phyloP scores from a whole-genome alignment of 768 basidiomycete species.

The Phallus indusiatus region DNA sequence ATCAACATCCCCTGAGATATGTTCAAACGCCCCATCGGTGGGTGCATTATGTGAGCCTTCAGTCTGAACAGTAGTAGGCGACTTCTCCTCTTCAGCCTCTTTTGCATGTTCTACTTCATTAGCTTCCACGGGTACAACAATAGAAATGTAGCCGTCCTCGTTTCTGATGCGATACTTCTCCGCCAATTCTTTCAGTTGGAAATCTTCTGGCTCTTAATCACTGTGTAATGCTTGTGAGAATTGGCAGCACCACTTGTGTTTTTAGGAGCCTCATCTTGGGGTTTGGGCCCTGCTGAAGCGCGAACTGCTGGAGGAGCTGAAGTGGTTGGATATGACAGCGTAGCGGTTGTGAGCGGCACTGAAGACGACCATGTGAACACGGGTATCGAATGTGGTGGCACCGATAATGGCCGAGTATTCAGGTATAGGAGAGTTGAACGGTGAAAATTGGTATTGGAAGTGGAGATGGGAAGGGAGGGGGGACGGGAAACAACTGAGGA shows the following conservation, averaged over 20 bases:
- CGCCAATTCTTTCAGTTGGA: constrained; percentile 54
- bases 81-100: neutral
- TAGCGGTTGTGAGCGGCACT: neutral
- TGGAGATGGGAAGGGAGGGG: constrained; percentile 53
- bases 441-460: constrained; percentile 34
- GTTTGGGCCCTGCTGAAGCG: constrained; percentile 14
- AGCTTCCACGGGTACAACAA: constrained; percentile 28
- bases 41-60: neutral
- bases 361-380: constrained; percentile 16
- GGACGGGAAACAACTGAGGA: constrained; percentile 58
- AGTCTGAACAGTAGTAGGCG: neutral
- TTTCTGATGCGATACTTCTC: constrained; percentile 33
- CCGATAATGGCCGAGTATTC: constrained; percentile 19
- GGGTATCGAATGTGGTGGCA: constrained; percentile 23
- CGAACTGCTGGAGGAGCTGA: constrained; percentile 12
- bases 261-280: constrained; percentile 16
- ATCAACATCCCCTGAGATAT: neutral
- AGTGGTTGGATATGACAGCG: constrained; percentile 12
- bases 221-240: constrained; percentile 16
- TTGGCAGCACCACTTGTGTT: constrained; percentile 12
- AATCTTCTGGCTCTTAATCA: constrained; percentile 61
- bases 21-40: neutral
- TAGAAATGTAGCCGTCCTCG: neutral
- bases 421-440: constrained; percentile 3
- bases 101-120: constrained; percentile 17